Evolutionary conservation across 768 basidiomycete species (phyloP), one percentile per base, ranked within the genome.

Genomic region (Mycena latifolia): DNA sequence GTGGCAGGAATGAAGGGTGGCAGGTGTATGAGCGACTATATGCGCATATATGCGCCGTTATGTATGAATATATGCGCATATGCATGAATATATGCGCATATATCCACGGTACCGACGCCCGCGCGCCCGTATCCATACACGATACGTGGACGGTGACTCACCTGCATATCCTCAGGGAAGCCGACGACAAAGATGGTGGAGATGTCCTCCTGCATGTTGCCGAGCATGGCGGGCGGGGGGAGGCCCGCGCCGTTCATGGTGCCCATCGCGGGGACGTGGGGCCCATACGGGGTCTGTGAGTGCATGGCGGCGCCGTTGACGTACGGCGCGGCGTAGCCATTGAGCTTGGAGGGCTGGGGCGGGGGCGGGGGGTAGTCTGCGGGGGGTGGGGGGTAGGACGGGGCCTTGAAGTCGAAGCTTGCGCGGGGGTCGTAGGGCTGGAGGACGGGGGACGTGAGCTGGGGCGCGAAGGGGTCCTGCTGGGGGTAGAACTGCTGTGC

Each of bases 91-190:
- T 45, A 45, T 11, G 43, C 43, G 37, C 37, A 39, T 39, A 39
- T 15, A 39, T 39, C 17, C 37, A 39, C 8, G 37, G 12, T 14
- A 39, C 4, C 7, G 17, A n/a, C n/a, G n/a, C n/a, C n/a, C n/a
- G n/a, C n/a, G n/a, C n/a, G n/a, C n/a, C n/a, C n/a, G n/a, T n/a
- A n/a, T n/a, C n/a, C n/a, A n/a, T n/a, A n/a, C n/a, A n/a, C n/a
- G 5, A 46, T 46, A 46, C 45, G 45, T 46, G 45, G 45, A 52
- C 37, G n/a, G 18, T 57, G 54, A 85, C 91, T 69, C 72, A 94
- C 96, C 87, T 92, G 91, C 94, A 99, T 98, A 73, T 99, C 98
- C 62, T 99, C 98, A 5, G 98, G 98, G 77, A 99, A 99, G 0
- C 98, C 98, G 28, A 99, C 97, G 4, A 99, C 96, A 69, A 99